These are phyloP conservation scores for Eurotiales sp. DNA, from an alignment of 2,329 filamentous ascomycete genomes.

Conservation along the genomic window DNA sequence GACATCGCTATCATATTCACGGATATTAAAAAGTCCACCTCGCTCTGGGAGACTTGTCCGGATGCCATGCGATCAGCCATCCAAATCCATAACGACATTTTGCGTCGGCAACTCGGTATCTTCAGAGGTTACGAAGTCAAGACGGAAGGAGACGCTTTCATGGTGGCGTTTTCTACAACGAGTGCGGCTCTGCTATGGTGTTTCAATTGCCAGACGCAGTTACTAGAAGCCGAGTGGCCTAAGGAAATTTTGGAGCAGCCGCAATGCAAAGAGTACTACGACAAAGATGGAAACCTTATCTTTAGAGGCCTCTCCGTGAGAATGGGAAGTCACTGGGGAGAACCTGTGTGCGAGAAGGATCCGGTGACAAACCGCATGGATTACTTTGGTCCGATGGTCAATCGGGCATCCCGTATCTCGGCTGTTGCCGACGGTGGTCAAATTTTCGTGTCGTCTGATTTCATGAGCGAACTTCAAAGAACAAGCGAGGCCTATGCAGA, in stretches of 20 bases:
- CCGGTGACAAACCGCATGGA: constrained; percentile 98
- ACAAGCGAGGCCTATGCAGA: constrained; percentile 88
- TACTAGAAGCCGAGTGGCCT: constrained; percentile 89
- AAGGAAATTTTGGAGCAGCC: constrained; percentile 84
- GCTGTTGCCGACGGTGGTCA: constrained; percentile 94
- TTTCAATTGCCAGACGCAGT: constrained; percentile 84
- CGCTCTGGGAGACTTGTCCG: constrained; percentile 92
- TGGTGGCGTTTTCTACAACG: constrained; percentile 96
- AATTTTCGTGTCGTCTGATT: constrained; percentile 94
- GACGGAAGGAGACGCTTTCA: constrained; percentile 98
- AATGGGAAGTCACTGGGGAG: constrained; percentile 96
- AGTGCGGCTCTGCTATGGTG: constrained; percentile 94
- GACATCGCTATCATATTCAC: constrained; percentile 95
- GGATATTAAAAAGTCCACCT: constrained; percentile 97
- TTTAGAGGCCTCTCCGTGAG: constrained; percentile 92
- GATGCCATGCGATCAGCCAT: constrained; percentile 95
- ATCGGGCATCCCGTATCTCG: constrained; percentile 90
- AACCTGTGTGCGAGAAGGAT: constrained; percentile 90
- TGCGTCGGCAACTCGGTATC: constrained; percentile 86
- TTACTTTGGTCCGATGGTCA: constrained; percentile 99
- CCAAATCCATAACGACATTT: constrained; percentile 94
- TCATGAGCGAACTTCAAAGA: constrained; percentile 91
- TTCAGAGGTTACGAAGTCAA: constrained; percentile 99
- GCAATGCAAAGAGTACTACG: constrained; percentile 75
- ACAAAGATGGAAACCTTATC: constrained; percentile 82